Evolutionary conservation across 2,329 filamentous ascomycete genomes (phyloP).

Genomic region (Tolypocladium capitatum): DNA sequence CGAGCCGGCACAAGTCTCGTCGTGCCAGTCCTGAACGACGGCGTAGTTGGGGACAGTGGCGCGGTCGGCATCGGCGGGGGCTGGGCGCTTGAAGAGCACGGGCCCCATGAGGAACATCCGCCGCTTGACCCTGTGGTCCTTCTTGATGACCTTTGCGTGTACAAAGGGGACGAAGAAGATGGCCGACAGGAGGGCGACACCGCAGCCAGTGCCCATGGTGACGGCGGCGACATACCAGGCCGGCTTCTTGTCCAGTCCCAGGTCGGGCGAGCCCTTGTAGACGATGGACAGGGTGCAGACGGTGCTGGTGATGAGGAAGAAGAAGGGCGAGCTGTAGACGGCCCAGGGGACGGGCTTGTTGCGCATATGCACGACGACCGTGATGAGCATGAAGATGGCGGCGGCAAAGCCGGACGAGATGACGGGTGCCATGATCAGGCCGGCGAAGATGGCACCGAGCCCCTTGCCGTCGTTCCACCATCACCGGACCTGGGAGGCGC

Average conservation of each 20-base stretch:
- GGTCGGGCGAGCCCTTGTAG: slow-evolving; percentile 65
- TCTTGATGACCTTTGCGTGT: slow-evolving; percentile 53
- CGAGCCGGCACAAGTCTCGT: slow-evolving; percentile 18
- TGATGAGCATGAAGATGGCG: slow-evolving; percentile 56
- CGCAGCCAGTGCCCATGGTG: slow-evolving; percentile 49
- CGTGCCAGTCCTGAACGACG: slow-evolving; percentile 54
- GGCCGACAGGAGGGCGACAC: slow-evolving; percentile 43
- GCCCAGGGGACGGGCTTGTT: slow-evolving; percentile 61
- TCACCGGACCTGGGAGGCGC: slow-evolving; percentile 49
- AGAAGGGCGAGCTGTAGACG: slow-evolving; percentile 60
- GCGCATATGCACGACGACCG: slow-evolving; percentile 52
- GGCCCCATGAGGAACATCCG: slow-evolving; percentile 51
- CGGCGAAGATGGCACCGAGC: slow-evolving; percentile 59
- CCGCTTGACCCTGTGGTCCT: slow-evolving; percentile 51
- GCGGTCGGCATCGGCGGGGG: slow-evolving; percentile 35
- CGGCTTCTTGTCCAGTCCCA: slow-evolving; percentile 53
- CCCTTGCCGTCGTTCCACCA: slow-evolving; percentile 57
- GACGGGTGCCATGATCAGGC: slow-evolving; percentile 55
- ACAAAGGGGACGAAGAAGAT: slow-evolving; percentile 65
- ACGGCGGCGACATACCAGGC: slow-evolving; percentile 53
- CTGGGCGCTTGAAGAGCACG: slow-evolving; percentile 46
- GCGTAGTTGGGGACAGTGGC: slow-evolving; percentile 62
- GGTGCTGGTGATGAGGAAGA: slow-evolving; percentile 63
- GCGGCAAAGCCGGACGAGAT: slow-evolving; percentile 53
- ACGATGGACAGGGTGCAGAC: slow-evolving; percentile 66